These are phyloP conservation scores for Fagopyrum homotropicum DNA, from an alignment of 148 eudicot genomes.

Conservation along the genomic window DNA sequence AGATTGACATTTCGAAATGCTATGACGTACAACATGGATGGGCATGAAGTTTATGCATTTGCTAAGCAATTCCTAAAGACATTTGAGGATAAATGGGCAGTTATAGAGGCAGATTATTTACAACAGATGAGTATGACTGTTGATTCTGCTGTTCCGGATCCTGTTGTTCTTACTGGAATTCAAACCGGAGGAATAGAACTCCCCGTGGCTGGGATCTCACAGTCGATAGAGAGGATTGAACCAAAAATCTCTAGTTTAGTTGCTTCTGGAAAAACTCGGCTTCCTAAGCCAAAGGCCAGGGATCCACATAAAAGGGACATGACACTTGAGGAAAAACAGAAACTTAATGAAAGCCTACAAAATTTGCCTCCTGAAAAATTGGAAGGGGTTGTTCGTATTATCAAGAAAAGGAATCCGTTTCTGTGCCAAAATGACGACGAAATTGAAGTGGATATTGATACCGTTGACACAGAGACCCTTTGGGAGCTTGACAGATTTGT, in stretches of 20 bases:
- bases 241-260: constrained; percentile 23
- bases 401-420: constrained; percentile 75
- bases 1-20: constrained; percentile 59
- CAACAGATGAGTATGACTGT: constrained; percentile 31
- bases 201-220: too few relatives aligned
- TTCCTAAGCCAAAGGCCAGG: constrained; percentile 84
- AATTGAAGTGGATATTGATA: constrained; percentile 15
- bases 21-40: constrained; percentile 83
- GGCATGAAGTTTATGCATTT: constrained; percentile 82
- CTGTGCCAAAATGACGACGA: constrained; percentile 80
- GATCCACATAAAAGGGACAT: constrained; percentile 87
- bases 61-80: constrained; percentile 62
- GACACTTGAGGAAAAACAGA: constrained; percentile 87
- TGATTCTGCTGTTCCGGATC: constrained; percentile 12
- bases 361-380: constrained; percentile 85
- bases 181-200: too few relatives aligned
- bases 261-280: constrained; percentile 40
- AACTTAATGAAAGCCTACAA: constrained; percentile 77
- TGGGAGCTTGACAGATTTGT: constrained; percentile 99
- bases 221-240: constrained; percentile 19
- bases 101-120: constrained; percentile 57
- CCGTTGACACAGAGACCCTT: constrained; percentile 69
- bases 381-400: constrained; percentile 81
- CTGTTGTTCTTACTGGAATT: too few relatives aligned
- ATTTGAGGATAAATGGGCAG: constrained; percentile 81